Conservation (phyloP, 257 asterid genomes). For the Ophiorrhiza pumila region DNA sequence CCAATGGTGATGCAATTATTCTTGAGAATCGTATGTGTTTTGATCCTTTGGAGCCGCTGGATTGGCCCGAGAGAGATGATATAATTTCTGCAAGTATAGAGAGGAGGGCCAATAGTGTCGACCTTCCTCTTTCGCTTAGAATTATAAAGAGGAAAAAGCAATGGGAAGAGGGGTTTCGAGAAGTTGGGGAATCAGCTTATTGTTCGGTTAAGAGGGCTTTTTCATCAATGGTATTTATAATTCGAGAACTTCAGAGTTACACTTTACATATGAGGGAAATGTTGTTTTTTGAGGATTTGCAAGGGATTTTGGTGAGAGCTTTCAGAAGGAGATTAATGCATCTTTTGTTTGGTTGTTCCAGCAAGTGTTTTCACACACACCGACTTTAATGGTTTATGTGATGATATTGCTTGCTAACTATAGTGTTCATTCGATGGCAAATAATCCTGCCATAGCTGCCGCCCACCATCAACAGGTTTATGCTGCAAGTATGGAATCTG, state of each 20-base stretch:
- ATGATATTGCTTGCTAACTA: constrained; percentile 91
- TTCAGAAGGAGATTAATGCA: constrained; percentile 77
- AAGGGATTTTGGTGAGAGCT: constrained; percentile 70
- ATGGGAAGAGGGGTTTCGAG: constrained; percentile 63
- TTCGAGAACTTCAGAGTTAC: constrained; percentile 75
- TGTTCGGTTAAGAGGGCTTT: constrained; percentile 86
- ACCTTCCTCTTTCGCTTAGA: constrained; percentile 78
- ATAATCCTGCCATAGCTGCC: constrained; percentile 49
- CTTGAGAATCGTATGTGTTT: constrained; percentile 32
- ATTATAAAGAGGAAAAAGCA: constrained; percentile 71
- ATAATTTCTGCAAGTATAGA: constrained; percentile 59
- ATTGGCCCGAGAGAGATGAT: constrained; percentile 50
- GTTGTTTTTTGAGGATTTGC: constrained; percentile 68
- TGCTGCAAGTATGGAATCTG: constrained; percentile 33
- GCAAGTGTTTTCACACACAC: constrained; percentile 90
- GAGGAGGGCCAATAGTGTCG: constrained; percentile 64
- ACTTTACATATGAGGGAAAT: constrained; percentile 76
- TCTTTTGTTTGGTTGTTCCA: constrained; percentile 96
- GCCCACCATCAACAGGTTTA: constrained; percentile 32
- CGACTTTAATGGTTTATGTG: constrained; percentile 83
- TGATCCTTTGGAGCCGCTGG: constrained; percentile 49
- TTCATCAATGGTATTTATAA: constrained; percentile 93
- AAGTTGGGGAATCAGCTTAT: constrained; percentile 61
- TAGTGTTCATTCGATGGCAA: constrained; percentile 76
- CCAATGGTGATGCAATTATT: constrained; percentile 22